Conservation (phyloP, 2,329 filamentous ascomycete species). For the Epichloe aotearoae region DNA sequence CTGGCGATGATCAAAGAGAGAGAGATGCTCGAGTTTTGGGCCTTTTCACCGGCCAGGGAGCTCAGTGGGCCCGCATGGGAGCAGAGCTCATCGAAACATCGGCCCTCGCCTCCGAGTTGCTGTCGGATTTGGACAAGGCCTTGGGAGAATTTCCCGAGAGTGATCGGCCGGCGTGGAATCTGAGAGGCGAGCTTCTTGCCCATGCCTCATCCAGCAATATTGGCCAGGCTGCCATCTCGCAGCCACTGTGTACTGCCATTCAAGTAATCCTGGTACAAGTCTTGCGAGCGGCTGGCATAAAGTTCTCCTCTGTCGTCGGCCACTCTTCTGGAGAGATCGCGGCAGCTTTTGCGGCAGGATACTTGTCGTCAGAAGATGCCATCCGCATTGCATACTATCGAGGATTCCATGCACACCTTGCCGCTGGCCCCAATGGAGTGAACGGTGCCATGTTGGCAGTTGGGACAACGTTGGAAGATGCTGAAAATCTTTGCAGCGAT, state of each 20-base stretch:
- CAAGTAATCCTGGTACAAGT: slow-evolving; percentile 29
- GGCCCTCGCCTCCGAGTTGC: neutral
- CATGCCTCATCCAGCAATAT: neutral
- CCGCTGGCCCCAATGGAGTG: neutral
- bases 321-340: slow-evolving; percentile 29
- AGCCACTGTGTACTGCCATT: slow-evolving; percentile 21
- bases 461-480: slow-evolving; percentile 7
- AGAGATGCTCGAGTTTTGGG: slow-evolving; percentile 1
- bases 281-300: slow-evolving; percentile 17
- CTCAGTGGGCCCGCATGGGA: slow-evolving; percentile 22
- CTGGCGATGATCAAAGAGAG: neutral
- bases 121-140: neutral
- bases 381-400: slow-evolving; percentile 6
- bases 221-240: slow-evolving; percentile 8
- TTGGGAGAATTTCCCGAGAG: neutral
- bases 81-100: slow-evolving; percentile 9
- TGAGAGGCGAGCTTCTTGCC: neutral
- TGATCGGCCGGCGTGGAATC: slow-evolving; percentile 2
- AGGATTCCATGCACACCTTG: slow-evolving; percentile 1
- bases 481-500: slow-evolving; percentile 1
- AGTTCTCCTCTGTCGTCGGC: slow-evolving; percentile 20
- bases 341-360: slow-evolving; percentile 25
- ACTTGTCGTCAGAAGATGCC: neutral
- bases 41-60: slow-evolving; percentile 23
- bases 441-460: slow-evolving; percentile 12